Evolutionary conservation across 441 rosid species (phyloP).

Genomic region (Croton setiger): DNA sequence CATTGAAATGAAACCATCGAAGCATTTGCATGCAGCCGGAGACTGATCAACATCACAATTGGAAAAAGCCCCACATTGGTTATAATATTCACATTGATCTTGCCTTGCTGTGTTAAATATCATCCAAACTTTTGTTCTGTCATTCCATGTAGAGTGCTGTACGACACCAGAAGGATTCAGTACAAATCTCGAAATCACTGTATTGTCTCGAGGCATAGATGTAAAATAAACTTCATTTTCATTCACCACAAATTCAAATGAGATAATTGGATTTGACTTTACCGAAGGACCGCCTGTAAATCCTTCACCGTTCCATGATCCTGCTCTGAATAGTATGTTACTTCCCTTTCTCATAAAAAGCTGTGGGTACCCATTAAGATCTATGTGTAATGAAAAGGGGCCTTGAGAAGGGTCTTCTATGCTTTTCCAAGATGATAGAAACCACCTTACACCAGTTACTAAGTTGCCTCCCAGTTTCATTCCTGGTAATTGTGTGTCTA

Average conservation of each 20-base stretch:
- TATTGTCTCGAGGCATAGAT: constrained; percentile 13
- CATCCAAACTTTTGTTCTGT: neutral
- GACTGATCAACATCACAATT: neutral
- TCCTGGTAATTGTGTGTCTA: constrained; percentile 49
- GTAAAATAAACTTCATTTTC: constrained; percentile 39
- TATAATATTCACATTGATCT: neutral
- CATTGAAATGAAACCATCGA: constrained; percentile 46
- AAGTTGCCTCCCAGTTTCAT: constrained; percentile 59
- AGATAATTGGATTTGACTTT: constrained; percentile 22
- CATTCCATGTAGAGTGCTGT: constrained; percentile 44
- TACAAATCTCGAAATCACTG: constrained; percentile 30
- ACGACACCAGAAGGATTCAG: constrained; percentile 37
- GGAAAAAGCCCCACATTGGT: neutral
- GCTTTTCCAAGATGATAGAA: constrained; percentile 56
- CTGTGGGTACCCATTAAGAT: constrained; percentile 50
- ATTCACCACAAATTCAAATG: constrained; percentile 30
- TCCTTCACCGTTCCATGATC: constrained; percentile 52
- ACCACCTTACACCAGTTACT: neutral
- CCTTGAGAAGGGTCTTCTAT: constrained; percentile 56
- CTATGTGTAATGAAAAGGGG: constrained; percentile 33
- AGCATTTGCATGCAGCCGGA: constrained; percentile 41
- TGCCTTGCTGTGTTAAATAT: neutral
- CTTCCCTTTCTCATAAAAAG: constrained; percentile 23
- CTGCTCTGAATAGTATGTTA: constrained; percentile 36
- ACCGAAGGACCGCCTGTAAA: constrained; percentile 49